Conservation (phyloP, 306 rosid species). For the Casuarina cunninghamiana region DNA sequence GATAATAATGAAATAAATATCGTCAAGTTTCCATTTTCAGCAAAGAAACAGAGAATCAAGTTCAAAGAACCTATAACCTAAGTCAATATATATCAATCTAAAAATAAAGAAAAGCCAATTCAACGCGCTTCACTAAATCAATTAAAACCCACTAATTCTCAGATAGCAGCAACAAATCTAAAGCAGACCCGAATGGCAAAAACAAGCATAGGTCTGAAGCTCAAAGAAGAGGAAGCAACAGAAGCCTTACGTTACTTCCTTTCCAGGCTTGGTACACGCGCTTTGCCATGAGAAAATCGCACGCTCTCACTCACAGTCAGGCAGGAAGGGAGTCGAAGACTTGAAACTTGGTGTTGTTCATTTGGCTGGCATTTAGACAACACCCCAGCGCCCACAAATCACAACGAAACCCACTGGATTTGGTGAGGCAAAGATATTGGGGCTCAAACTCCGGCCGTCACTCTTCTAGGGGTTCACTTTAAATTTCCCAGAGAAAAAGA, state of each 20-base stretch:
- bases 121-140: constrained; percentile 1
- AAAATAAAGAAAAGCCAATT: not conserved
- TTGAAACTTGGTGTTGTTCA: constrained; percentile 47
- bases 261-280: constrained; percentile 94
- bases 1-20: not conserved
- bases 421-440: constrained; percentile 1
- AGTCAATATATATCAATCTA: not conserved
- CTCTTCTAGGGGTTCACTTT: not conserved
- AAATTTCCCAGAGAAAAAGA: constrained; percentile 13
- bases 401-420: constrained; percentile 34
- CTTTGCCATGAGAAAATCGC: constrained; percentile 63
- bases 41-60: constrained; percentile 22
- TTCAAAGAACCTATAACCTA: constrained; percentile 20
- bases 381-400: constrained; percentile 20
- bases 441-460: constrained; percentile 21
- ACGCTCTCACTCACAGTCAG: constrained; percentile 31
- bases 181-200: constrained; percentile 22
- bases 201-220: constrained; percentile 13
- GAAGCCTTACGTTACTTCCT: constrained; percentile 80
- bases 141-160: constrained; percentile 23
- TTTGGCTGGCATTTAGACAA: constrained; percentile 28
- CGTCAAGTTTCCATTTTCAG: constrained; percentile 20
- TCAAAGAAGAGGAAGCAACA: constrained; percentile 11
- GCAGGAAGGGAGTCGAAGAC: constrained; percentile 37
- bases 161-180: constrained; percentile 31